Evolutionary conservation across 306 rosid species (phyloP).

Genomic region (Cicer judaicum): DNA sequence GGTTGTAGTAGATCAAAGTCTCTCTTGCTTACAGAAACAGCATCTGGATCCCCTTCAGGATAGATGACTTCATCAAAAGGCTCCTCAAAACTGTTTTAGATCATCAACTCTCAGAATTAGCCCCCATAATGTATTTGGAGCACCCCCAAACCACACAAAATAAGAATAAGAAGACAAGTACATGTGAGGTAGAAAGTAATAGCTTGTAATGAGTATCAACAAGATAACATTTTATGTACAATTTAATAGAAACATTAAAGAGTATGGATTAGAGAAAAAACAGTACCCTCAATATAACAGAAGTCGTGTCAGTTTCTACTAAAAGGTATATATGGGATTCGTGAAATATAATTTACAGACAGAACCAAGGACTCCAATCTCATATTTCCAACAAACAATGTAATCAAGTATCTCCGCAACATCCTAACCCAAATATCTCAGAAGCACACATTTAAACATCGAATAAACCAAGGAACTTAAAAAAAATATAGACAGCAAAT

Average conservation of each 20-base stretch:
- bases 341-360: slow-evolving; percentile 26
- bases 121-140: background rate
- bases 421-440: slow-evolving; percentile 39
- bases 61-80: slow-evolving; percentile 81
- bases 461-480: slow-evolving; percentile 19
- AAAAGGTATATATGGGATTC: slow-evolving; percentile 12
- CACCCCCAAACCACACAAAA: background rate
- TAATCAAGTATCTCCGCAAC: slow-evolving; percentile 27
- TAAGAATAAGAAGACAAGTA: slow-evolving; percentile 13
- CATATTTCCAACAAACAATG: slow-evolving; percentile 31
- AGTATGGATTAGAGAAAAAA: slow-evolving; percentile 13
- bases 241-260: background rate
- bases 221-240: slow-evolving; percentile 30
- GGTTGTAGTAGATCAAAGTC: slow-evolving; percentile 95
- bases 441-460: slow-evolving; percentile 1
- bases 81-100: slow-evolving; percentile 72
- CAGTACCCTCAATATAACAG: slow-evolving; percentile 6
- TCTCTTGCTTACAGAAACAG: slow-evolving; percentile 87
- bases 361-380: slow-evolving; percentile 16
- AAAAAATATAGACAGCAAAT: slow-evolving; percentile 4
- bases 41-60: slow-evolving; percentile 94
- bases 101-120: slow-evolving; percentile 38
- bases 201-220: slow-evolving; percentile 10
- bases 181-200: background rate
- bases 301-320: slow-evolving; percentile 22